These are phyloP conservation scores for Lipomyces sp. DNA, from an alignment of 805 yeast species.

Conservation along the genomic window DNA sequence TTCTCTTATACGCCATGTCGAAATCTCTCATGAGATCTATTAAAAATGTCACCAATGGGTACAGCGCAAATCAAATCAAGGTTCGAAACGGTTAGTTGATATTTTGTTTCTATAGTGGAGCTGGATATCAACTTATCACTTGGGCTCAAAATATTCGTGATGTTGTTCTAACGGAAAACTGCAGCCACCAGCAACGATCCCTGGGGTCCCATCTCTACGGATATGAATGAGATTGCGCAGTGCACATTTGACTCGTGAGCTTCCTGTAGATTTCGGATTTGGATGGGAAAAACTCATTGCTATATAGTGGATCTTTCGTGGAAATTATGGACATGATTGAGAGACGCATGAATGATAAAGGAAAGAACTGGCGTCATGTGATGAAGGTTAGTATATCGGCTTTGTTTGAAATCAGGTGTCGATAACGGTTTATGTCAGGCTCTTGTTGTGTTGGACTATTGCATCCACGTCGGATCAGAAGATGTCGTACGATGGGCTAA, in stretches of 20 bases:
- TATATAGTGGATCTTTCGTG: constrained; percentile 64
- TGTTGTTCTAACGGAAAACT: constrained; percentile 2
- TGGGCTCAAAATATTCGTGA: neutral
- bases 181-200: constrained; percentile 85
- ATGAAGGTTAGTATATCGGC: constrained; percentile 55
- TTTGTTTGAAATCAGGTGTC: neutral
- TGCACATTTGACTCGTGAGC: constrained; percentile 64
- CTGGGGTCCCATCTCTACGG: constrained; percentile 76
- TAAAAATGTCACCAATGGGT: constrained; percentile 88
- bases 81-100: constrained; percentile 64
- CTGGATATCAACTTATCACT: neutral
- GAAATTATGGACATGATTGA: constrained; percentile 95
- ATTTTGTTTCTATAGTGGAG: neutral
- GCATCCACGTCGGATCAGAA: constrained; percentile 84
- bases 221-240: constrained; percentile 81
- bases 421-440: constrained; percentile 47
- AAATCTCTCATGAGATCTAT: constrained; percentile 34
- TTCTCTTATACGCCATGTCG: constrained; percentile 19
- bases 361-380: constrained; percentile 96
- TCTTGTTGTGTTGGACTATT: constrained; percentile 80
- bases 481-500: constrained; percentile 90
- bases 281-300: neutral
- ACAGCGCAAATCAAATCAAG: constrained; percentile 81
- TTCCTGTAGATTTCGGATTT: constrained; percentile 5
- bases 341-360: constrained; percentile 89